These are phyloP conservation scores for Magnaporthiopsis incrustans DNA, from an alignment of 2,329 filamentous ascomycete species.

Conservation along the genomic window DNA sequence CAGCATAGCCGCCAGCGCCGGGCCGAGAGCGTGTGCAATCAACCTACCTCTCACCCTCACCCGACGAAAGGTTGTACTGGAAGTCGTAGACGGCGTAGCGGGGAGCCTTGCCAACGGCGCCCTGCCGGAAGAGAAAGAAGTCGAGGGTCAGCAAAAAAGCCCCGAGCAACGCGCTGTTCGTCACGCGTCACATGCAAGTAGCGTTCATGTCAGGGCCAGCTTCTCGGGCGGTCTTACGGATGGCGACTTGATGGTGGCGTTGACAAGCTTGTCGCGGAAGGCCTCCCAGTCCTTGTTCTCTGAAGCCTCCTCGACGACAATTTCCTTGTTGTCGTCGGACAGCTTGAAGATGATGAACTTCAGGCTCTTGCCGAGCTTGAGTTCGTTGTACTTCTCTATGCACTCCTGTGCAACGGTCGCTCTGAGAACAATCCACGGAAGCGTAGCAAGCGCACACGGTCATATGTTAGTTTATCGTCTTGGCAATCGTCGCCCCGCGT, in stretches of 20 bases:
- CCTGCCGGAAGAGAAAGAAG: slow-evolving; percentile 31
- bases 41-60: slow-evolving; percentile 62
- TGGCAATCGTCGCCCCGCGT: not conserved
- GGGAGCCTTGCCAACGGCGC: slow-evolving; percentile 54
- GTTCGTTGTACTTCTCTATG: slow-evolving; percentile 65
- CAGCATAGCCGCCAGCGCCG: not conserved
- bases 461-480: slow-evolving; percentile 8
- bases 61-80: slow-evolving; percentile 62
- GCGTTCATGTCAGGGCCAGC: not conserved
- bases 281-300: slow-evolving; percentile 58
- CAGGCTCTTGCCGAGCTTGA: slow-evolving; percentile 73
- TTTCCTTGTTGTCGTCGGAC: slow-evolving; percentile 73
- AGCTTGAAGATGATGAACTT: slow-evolving; percentile 89
- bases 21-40: not conserved
- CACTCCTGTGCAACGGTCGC: slow-evolving; percentile 66
- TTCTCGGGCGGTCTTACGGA: not conserved
- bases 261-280: slow-evolving; percentile 71
- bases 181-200: not conserved
- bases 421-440: slow-evolving; percentile 33
- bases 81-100: slow-evolving; percentile 84
- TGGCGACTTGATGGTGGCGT: slow-evolving; percentile 55
- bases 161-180: not conserved
- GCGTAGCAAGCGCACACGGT: slow-evolving; percentile 1
- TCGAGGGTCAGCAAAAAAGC: not conserved
- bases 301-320: slow-evolving; percentile 70